Evolutionary conservation across 2,329 filamentous ascomycete genomes (phyloP).

Genomic region (Fusarium clavum): DNA sequence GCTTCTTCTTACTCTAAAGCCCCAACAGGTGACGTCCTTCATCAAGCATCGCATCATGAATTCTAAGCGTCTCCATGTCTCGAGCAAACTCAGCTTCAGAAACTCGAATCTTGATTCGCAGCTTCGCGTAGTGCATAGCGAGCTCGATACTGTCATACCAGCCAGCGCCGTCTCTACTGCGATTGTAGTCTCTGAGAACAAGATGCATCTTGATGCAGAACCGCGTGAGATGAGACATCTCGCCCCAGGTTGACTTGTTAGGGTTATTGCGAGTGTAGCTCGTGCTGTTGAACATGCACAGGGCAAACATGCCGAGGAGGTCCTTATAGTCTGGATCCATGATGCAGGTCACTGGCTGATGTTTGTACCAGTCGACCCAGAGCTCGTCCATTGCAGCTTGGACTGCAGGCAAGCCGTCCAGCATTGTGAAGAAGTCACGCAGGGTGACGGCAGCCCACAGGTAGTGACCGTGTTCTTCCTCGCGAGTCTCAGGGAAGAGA

Average conservation of each 20-base stretch:
- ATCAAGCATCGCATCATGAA: not conserved
- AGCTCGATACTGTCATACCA: not conserved
- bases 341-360: not conserved
- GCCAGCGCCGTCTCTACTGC: not conserved
- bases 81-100: not conserved
- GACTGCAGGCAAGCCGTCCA: not conserved
- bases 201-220: not conserved
- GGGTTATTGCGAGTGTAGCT: slow-evolving; percentile 11
- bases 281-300: slow-evolving; percentile 6
- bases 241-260: slow-evolving; percentile 9
- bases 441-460: not conserved
- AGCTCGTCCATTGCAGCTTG: slow-evolving; percentile 9
- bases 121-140: not conserved
- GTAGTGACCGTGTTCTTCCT: not conserved
- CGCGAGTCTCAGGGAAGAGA: not conserved
- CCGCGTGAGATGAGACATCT: not conserved
- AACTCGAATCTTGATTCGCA: not conserved
- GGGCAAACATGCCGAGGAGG: not conserved
- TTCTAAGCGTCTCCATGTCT: not conserved
- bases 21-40: not conserved
- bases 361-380: slow-evolving; percentile 12
- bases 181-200: not conserved
- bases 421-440: not conserved
- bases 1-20: not conserved
- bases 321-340: not conserved